phyloP scores from a whole-genome alignment of 2,329 filamentous ascomycete genomes.

The Fusarium sp. region DNA sequence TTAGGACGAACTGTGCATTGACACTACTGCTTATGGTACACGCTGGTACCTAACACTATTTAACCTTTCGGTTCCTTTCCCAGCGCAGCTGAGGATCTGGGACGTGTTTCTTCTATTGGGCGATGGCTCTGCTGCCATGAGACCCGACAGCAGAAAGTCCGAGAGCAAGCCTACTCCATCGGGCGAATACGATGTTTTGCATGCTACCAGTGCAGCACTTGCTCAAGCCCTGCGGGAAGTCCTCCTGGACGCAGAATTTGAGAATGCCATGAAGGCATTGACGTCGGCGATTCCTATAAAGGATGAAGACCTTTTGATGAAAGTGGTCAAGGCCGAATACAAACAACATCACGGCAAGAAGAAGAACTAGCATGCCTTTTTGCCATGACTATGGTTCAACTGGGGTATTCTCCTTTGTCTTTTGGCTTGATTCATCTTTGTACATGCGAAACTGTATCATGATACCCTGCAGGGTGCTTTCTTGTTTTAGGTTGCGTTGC shows the following conservation, averaged over 20 bases:
- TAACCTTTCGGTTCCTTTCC: conserved; percentile 95
- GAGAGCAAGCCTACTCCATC: conserved; percentile 35
- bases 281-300: conserved; percentile 94
- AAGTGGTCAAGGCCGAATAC: conserved; percentile 88
- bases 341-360: conserved; percentile 69
- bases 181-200: conserved; percentile 82
- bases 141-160: conserved; percentile 27
- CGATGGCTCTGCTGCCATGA: conserved; percentile 24
- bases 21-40: conserved; percentile 92
- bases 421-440: conserved; percentile 37
- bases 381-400: conserved; percentile 39
- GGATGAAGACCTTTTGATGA: conserved; percentile 94
- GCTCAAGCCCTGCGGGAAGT: conserved; percentile 92
- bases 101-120: conserved; percentile 97
- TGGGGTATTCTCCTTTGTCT: conserved; percentile 39
- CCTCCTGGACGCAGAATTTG: conserved; percentile 91
- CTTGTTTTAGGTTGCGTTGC: conserved; percentile 35
- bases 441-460: conserved; percentile 40
- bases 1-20: conserved; percentile 80
- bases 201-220: conserved; percentile 88
- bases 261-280: conserved; percentile 96
- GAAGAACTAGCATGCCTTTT: conserved; percentile 51
- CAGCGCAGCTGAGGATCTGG: conserved; percentile 95
- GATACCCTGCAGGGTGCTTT: conserved; percentile 37
- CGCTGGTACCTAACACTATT: conserved; percentile 98